phyloP scores from a whole-genome alignment of 345 rosid genomes.

The Cardamine occulta region DNA sequence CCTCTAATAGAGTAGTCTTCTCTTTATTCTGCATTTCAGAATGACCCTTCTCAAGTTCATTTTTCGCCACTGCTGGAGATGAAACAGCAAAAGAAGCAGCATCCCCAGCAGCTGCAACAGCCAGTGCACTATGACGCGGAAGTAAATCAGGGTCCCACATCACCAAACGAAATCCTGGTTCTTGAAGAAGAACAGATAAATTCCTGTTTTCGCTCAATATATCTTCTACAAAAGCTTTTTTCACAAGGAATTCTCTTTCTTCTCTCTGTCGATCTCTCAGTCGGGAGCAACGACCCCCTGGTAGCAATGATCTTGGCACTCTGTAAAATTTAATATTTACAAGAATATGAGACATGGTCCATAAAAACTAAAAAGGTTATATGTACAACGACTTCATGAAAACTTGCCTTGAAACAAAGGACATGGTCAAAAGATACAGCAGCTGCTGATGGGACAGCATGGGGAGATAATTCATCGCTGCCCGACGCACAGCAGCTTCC shows the following conservation, averaged over 20 bases:
- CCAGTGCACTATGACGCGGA: constrained; percentile 58
- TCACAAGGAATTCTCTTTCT: constrained; percentile 87
- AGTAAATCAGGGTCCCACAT: constrained; percentile 88
- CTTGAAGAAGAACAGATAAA: constrained; percentile 61
- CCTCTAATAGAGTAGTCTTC: constrained; percentile 63
- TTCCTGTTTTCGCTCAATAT: constrained; percentile 69
- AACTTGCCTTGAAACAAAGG: constrained; percentile 85
- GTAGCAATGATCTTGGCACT: constrained; percentile 91
- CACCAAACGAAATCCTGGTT: constrained; percentile 54
- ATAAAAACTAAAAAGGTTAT: constrained; percentile 7
- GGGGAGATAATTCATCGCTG: constrained; percentile 99
- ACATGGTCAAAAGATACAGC: constrained; percentile 95
- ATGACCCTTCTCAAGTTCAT: constrained; percentile 36
- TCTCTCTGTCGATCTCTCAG: constrained; percentile 90
- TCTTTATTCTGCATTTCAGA: constrained; percentile 46
- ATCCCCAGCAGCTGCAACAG: constrained; percentile 46
- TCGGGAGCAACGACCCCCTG: constrained; percentile 97
- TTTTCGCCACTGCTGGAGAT: constrained; percentile 46
- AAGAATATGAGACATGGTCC: constrained; percentile 27
- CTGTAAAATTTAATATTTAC: constrained; percentile 51
- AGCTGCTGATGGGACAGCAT: constrained; percentile 99
- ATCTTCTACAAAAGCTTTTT: constrained; percentile 91
- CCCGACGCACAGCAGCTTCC: constrained; percentile 99
- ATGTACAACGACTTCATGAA: constrained; percentile 16
- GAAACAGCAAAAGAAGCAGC: constrained; percentile 39